These are phyloP conservation scores for Sclerotiophoma versabilis DNA, from an alignment of 2,329 filamentous ascomycete species.

Conservation along the genomic window DNA sequence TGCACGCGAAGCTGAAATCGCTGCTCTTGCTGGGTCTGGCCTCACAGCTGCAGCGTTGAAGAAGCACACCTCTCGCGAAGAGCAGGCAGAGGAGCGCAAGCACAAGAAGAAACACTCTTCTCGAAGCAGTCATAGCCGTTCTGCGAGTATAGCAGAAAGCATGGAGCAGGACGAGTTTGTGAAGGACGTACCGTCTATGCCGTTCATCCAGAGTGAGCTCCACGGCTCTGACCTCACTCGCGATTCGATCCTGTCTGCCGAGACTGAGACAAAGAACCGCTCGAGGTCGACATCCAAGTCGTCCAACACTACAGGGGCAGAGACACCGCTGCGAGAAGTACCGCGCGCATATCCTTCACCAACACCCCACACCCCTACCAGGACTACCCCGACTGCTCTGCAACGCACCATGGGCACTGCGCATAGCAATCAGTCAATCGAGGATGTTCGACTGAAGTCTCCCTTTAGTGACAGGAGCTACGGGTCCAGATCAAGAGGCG, in stretches of 20 bases:
- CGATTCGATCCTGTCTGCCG: constrained; percentile 83
- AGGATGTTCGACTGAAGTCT: constrained; percentile 57
- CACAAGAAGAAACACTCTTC: constrained; percentile 57
- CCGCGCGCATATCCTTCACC: constrained; percentile 66
- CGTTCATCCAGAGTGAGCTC: constrained; percentile 79
- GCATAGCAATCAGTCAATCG: constrained; percentile 65
- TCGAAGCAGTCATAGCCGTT: constrained; percentile 60
- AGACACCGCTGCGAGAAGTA: constrained; percentile 69
- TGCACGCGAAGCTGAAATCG: constrained; percentile 63
- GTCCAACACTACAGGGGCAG: constrained; percentile 58
- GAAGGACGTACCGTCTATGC: constrained; percentile 76
- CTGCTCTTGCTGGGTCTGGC: constrained; percentile 61
- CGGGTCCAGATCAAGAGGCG: constrained; percentile 41
- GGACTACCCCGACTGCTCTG: constrained; percentile 64
- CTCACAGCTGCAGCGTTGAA: constrained; percentile 68
- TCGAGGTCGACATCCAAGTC: constrained; percentile 68
- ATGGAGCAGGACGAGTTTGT: constrained; percentile 59
- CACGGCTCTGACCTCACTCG: constrained; percentile 87
- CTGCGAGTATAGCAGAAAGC: constrained; percentile 61
- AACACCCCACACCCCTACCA: constrained; percentile 66
- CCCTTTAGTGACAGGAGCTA: constrained; percentile 55
- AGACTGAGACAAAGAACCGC: constrained; percentile 66
- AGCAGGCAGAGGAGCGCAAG: constrained; percentile 51
- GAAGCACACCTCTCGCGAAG: constrained; percentile 69
- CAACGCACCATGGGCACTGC: constrained; percentile 70